Base-by-base conservation (phyloP, 139 green algal species). In the Dunaliella primolecta region DNA sequence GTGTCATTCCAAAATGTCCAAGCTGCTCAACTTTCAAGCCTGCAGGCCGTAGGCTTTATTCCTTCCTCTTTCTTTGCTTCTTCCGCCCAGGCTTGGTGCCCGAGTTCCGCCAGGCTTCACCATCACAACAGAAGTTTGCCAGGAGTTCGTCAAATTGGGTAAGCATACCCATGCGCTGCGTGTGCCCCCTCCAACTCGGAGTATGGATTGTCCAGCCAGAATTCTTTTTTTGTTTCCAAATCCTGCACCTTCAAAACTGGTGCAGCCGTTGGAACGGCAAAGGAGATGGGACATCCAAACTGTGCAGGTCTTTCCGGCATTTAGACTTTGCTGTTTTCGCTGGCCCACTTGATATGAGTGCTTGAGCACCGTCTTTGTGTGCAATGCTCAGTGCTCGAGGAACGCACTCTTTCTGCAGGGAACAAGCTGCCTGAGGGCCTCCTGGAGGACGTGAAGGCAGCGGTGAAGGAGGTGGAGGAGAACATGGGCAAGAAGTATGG, bases 81-180 rank as follows among this genome's bases (percentile, higher is more conserved):
- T n/a, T n/a, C n/a, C n/a, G n/a, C n/a, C n/a, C 1, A 75, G 79
- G 35, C 89, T 95, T 27, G 96, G 96, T 81, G 88, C 98, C 1
- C 93, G 92, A 75, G 94, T 98, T 36, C 96, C 96, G 0, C 92
- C 96, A 30, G 95, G 96, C 82, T 89, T 98, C 75, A 98, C 94
- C 55, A 96, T 98, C 89, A 97, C 94, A 32, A 98, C 96, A 1
- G 90, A 94, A 38, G 92, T 94, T 2, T 98, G 96, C 89, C 72
- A 88, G 34, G 84, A 94, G 75, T 98, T 93, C 81, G 86, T 95
- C 87, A 46, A 82, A 2, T 82, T 84, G 34, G 89, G 91, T 93
- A 57, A 89, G 82, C 77, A 35, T n/a, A 29, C 24, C 21, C 80
- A 80, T 80, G 2, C 75, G n/a, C n/a, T n/a, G n/a, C n/a, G n/a